Percentiles rank a stretch among this genome's conserved stretches.
Conservation (phyloP, 2,329 filamentous ascomycete species). For the Curvularia verruculosa region DNA sequence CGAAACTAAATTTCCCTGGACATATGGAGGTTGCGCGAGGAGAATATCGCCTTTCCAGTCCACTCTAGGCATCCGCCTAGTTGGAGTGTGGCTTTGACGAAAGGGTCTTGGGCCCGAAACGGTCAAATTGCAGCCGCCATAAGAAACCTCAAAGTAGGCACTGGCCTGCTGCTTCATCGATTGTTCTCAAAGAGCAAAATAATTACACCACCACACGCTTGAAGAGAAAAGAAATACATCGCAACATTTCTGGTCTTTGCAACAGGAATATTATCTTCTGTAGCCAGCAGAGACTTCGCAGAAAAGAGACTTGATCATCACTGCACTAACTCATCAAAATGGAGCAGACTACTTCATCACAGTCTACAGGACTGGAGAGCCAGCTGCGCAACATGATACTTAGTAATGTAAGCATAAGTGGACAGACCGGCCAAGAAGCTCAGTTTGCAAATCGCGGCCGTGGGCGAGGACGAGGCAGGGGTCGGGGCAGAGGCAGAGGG, state of each 20-base stretch:
- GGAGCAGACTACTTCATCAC: conserved; percentile 19
- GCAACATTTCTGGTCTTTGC: not conserved
- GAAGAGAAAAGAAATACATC: not conserved
- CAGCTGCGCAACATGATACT: conserved; percentile 67
- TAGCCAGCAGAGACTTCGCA: not conserved
- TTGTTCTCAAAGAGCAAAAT: not conserved
- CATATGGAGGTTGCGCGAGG: not conserved
- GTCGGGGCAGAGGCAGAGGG: conserved; percentile 25
- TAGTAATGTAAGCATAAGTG: conserved; percentile 53
- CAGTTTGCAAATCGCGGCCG: conserved; percentile 26
- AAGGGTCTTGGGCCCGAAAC: not conserved
- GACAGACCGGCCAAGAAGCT: conserved; percentile 24
- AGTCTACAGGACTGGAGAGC: conserved; percentile 53
- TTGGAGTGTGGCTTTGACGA: not conserved
- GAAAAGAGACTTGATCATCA: not conserved
- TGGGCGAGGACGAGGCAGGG: conserved; percentile 9
- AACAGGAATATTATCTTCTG: not conserved
- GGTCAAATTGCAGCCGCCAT: not conserved
- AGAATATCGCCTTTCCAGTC: not conserved
- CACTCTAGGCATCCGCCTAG: conserved; percentile 1
- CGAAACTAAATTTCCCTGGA: not conserved
- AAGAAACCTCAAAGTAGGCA: not conserved
- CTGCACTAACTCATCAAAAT: conserved; percentile 21
- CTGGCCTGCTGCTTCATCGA: no score
- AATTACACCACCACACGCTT: not conserved